Conservation (phyloP, 2,329 filamentous ascomycete genomes). For the Sporothrix pseudoabietina region DNA sequence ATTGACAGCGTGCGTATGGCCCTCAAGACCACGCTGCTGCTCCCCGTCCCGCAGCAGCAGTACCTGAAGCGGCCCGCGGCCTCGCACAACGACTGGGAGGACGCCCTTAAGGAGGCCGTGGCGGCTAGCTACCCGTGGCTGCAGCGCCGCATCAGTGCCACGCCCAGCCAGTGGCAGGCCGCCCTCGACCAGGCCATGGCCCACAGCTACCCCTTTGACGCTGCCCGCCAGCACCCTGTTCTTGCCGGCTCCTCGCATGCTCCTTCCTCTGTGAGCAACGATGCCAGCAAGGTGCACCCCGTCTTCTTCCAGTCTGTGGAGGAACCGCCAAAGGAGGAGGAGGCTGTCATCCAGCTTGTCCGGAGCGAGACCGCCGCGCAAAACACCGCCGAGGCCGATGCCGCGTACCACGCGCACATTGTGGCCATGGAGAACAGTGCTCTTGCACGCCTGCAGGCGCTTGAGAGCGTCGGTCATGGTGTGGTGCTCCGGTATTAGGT, state of each 20-base stretch:
- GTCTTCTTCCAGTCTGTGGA: slow-evolving; percentile 39
- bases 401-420: slow-evolving; percentile 38
- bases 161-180: slow-evolving; percentile 42
- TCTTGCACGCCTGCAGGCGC: slow-evolving; percentile 31
- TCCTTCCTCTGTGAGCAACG: slow-evolving; percentile 33
- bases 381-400: slow-evolving; percentile 25
- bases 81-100: slow-evolving; percentile 42
- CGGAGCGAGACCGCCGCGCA: neutral
- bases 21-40: slow-evolving; percentile 9
- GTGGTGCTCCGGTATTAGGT: slow-evolving; percentile 35
- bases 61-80: slow-evolving; percentile 25
- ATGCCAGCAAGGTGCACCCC: slow-evolving; percentile 40
- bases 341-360: slow-evolving; percentile 15
- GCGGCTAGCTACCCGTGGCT: slow-evolving; percentile 38
- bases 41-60: slow-evolving; percentile 32
- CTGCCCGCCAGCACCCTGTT: slow-evolving; percentile 42
- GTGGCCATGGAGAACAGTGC: slow-evolving; percentile 37
- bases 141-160: slow-evolving; percentile 35
- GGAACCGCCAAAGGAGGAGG: neutral
- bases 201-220: slow-evolving; percentile 41
- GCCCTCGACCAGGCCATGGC: slow-evolving; percentile 45
- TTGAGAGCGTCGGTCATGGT: slow-evolving; percentile 33
- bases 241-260: slow-evolving; percentile 36
- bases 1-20: slow-evolving; percentile 27
- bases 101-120: slow-evolving; percentile 41